Evolutionary conservation across 1,284 basidiomycete species (phyloP).

Genomic region (Trametes hirsuta): DNA sequence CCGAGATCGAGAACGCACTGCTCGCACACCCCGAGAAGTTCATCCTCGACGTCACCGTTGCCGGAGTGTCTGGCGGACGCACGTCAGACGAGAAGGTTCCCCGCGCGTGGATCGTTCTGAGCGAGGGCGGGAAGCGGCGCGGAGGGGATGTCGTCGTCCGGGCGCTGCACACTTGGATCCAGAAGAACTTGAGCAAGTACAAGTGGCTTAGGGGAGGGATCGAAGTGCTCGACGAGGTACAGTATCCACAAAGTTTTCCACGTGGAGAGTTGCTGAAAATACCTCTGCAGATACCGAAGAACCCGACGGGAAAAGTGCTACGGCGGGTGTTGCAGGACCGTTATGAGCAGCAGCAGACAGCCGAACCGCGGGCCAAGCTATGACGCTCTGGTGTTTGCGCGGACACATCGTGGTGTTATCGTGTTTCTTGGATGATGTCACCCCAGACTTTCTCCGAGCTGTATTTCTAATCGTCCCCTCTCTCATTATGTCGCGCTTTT

Average conservation of each 20-base stretch:
- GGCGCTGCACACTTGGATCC: slow-evolving; percentile 60
- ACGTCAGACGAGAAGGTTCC: slow-evolving; percentile 70
- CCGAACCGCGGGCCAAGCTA: slow-evolving; percentile 16
- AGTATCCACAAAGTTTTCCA: slow-evolving; percentile 19
- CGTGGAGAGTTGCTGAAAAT: not conserved
- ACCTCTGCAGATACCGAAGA: slow-evolving; percentile 62
- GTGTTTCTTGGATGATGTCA: not conserved
- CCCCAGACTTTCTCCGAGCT: not conserved
- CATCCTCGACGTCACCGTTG: slow-evolving; percentile 64
- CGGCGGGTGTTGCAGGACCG: slow-evolving; percentile 59
- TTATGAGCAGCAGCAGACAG: slow-evolving; percentile 43
- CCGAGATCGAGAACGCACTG: slow-evolving; percentile 69
- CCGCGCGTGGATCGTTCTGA: slow-evolving; percentile 75
- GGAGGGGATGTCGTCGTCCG: slow-evolving; percentile 48
- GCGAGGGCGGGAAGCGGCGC: slow-evolving; percentile 48
- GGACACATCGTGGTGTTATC: not conserved
- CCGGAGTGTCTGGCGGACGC: slow-evolving; percentile 69
- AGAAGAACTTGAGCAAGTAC: slow-evolving; percentile 64
- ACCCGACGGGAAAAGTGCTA: slow-evolving; percentile 69
- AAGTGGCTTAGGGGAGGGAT: slow-evolving; percentile 76
- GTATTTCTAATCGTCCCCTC: not conserved
- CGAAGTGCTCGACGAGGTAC: slow-evolving; percentile 61
- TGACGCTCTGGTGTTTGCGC: not conserved
- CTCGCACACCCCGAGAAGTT: slow-evolving; percentile 60
- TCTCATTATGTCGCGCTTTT: not conserved